A percentile compares a stretch with the other conserved stretches of the same genome.
phyloP scores from a whole-genome alignment of 306 rosid species.

The Argentina anserina region DNA sequence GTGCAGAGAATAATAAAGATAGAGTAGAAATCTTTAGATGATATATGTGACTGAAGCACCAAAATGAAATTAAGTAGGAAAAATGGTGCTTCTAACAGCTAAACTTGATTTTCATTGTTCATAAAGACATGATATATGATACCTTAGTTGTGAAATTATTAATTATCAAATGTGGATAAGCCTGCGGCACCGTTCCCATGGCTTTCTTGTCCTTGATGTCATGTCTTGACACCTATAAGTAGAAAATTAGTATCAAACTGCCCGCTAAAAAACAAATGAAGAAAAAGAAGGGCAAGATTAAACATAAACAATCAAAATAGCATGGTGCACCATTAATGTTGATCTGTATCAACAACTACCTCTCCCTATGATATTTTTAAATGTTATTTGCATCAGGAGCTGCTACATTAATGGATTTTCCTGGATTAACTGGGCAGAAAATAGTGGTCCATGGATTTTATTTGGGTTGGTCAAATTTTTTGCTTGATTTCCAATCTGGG shows the following conservation, averaged over 20 bases:
- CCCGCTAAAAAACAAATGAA: too few species aligned
- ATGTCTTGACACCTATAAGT: conserved; percentile 77
- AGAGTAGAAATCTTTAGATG: background rate
- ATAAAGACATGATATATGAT: background rate
- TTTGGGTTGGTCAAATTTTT: background rate
- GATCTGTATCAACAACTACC: background rate
- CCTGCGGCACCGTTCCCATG: conserved; percentile 94
- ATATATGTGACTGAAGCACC: background rate
- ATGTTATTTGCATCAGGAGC: background rate
- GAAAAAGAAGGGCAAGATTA: too few species aligned
- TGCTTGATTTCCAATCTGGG: background rate
- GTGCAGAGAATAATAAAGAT: background rate
- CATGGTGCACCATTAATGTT: background rate
- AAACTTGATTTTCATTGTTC: background rate
- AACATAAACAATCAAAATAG: background rate
- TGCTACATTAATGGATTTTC: background rate
- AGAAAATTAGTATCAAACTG: conserved; percentile 26
- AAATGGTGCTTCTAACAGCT: background rate
- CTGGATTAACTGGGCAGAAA: background rate
- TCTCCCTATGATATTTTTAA: background rate
- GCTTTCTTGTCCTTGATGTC: conserved; percentile 79
- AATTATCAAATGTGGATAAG: conserved; percentile 76
- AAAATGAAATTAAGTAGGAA: background rate
- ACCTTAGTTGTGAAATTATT: conserved; percentile 88
- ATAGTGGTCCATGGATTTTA: background rate